Evolutionary conservation across 2,329 filamentous ascomycete genomes (phyloP), one percentile per base, ranked within the genome.

Genomic region (Dendryphion nanum): DNA sequence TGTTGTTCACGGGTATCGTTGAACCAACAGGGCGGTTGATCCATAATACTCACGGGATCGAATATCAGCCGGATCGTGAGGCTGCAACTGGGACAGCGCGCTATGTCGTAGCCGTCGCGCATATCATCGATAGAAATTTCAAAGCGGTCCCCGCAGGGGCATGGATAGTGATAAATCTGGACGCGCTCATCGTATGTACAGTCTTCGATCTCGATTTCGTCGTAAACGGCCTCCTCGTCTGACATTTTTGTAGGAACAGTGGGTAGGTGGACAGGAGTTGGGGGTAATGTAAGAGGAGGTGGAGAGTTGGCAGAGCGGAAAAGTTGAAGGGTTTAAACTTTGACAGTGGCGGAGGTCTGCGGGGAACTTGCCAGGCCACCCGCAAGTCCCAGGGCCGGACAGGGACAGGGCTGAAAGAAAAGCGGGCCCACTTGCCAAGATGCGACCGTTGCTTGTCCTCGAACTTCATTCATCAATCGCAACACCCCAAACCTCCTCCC

Each of bases 171-270:
- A 73, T 95, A 98, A 54, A 95, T 84, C 66, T 95, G 85, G 28
- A 89, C 78, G 4, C 77, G 91, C 69, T 96, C 91, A 61, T 97
- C 91, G 74, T 96, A 97, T 64, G 95, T 87, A 44, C 60, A 63
- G 70, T 98, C 93, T 68, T 97, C 91, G 72, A 97, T 96, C 67
- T 97, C 91, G 68, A 97, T 90, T 69, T 96, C 91, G 61, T 97
- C 91, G 75, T 97, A 97, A 59, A 95, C 86, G 52, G 85, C 82
- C n/a, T 63, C 59, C 28, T 60, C 59, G 52, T 64, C 61, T 31
- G 57, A 56, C 61, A 64, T 64, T 42, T 26, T 26, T n/a, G n/a
- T n/a, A n/a, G n/a, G n/a, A n/a, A n/a, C n/a, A n/a, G n/a, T n/a
- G 23, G 23, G n/a, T 26, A 10, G 10, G 10, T 8, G 10, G 23